Percentiles rank a stretch among this genome's conserved stretches.
These are phyloP conservation scores for Peronospora belbahrii DNA, from an alignment of 352 stramenopile species.

Conservation along the genomic window DNA sequence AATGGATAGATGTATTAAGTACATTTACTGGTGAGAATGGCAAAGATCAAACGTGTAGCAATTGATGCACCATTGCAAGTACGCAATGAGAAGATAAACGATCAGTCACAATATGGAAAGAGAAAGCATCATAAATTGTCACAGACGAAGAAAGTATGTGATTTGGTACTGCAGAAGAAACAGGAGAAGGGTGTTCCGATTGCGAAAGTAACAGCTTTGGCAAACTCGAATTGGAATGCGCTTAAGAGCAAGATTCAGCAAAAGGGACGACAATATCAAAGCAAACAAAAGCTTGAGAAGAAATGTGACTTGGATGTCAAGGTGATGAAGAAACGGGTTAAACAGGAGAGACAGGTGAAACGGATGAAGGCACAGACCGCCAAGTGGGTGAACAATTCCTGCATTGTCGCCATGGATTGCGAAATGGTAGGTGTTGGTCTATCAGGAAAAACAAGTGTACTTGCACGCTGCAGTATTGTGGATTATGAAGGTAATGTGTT, in stretches of 20 bases:
- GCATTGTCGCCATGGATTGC: constrained; percentile 84
- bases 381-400: constrained; percentile 72
- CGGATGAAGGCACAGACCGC: constrained; percentile 43
- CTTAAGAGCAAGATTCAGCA: constrained; percentile 68
- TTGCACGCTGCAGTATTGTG: constrained; percentile 84
- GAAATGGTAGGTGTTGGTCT: constrained; percentile 84
- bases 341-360: constrained; percentile 40
- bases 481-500: constrained; percentile 77
- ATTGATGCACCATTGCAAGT: background rate
- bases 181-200: constrained; percentile 14
- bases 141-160: constrained; percentile 11
- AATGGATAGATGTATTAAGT: too few relatives aligned
- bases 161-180: constrained; percentile 13
- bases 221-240: constrained; percentile 68
- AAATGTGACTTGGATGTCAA: constrained; percentile 35
- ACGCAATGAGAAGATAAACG: background rate
- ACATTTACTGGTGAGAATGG: constrained; percentile 12
- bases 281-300: constrained; percentile 16
- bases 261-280: constrained; percentile 13
- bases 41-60: constrained; percentile 26
- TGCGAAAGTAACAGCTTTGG: constrained; percentile 15
- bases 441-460: constrained; percentile 65
- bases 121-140: constrained; percentile 12
- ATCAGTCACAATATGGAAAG: constrained; percentile 1
- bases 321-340: constrained; percentile 32